Conservation (phyloP, 345 rosid genomes). For the Gossypium bickii region DNA sequence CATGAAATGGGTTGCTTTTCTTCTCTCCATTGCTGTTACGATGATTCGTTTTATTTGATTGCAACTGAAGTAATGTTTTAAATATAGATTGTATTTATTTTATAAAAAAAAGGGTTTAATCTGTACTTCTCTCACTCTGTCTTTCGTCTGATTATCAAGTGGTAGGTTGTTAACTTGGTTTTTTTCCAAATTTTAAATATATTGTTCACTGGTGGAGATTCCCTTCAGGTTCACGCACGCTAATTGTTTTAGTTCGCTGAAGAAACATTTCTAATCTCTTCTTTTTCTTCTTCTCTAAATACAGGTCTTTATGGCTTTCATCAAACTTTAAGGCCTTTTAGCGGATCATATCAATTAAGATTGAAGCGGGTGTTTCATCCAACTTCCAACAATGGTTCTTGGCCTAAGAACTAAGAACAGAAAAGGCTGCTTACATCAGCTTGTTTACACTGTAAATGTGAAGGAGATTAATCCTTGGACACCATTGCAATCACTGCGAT, state of each 20-base stretch:
- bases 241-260: not conserved
- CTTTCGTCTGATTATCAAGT: not conserved
- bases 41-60: conserved; percentile 2
- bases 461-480: conserved; percentile 89
- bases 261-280: not conserved
- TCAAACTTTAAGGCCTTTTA: conserved; percentile 15
- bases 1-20: conserved; percentile 16
- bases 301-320: not conserved
- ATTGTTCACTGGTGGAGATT: conserved; percentile 17
- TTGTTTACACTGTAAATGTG: conserved; percentile 42
- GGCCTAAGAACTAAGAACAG: conserved; percentile 57
- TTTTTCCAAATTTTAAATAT: not conserved
- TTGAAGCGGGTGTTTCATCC: conserved; percentile 17
- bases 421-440: conserved; percentile 35
- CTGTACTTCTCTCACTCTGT: not conserved
- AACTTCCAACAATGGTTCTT: conserved; percentile 45
- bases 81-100: not conserved
- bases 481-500: conserved; percentile 39
- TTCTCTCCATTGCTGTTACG: conserved; percentile 7
- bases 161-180: not conserved
- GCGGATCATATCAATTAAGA: conserved; percentile 13
- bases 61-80: conserved; percentile 13
- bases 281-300: not conserved
- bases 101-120: not conserved
- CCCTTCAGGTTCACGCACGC: conserved; percentile 18